Conservation (phyloP, 169 alveolate genomes). For the Haemoproteus tartakovskyi region DNA sequence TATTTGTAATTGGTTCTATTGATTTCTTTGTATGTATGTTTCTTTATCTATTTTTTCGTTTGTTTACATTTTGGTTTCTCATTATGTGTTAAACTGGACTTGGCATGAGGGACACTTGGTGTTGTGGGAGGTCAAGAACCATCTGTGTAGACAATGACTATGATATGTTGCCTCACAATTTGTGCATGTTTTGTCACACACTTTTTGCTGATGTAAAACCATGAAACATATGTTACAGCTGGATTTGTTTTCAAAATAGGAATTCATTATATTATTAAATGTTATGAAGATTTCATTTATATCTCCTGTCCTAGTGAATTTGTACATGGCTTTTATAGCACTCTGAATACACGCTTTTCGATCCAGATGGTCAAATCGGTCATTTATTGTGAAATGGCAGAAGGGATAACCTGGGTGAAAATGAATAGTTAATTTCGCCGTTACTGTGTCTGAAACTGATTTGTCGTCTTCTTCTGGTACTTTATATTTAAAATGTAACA, state of each 20-base stretch:
- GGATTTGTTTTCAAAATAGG: slow-evolving; percentile 35
- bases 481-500: slow-evolving; percentile 20
- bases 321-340: slow-evolving; percentile 56
- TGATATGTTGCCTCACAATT: slow-evolving; percentile 38
- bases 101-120: slow-evolving; percentile 65
- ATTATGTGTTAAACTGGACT: slow-evolving; percentile 20
- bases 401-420: slow-evolving; percentile 48
- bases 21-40: too few relatives aligned
- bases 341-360: slow-evolving; percentile 33
- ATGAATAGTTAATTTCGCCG: slow-evolving; percentile 22
- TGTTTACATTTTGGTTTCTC: too few relatives aligned
- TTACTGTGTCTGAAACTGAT: slow-evolving; percentile 24
- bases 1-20: too few relatives aligned
- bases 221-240: slow-evolving; percentile 53
- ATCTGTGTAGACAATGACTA: slow-evolving; percentile 54
- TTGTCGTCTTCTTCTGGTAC: slow-evolving; percentile 35
- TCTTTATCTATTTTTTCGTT: too few relatives aligned
- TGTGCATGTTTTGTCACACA: slow-evolving; percentile 41
- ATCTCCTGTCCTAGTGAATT: slow-evolving; percentile 36
- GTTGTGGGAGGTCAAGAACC: slow-evolving; percentile 63
- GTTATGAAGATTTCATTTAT: slow-evolving; percentile 46
- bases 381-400: slow-evolving; percentile 29
- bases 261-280: slow-evolving; percentile 43
- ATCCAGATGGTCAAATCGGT: slow-evolving; percentile 24
- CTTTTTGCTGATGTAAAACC: slow-evolving; percentile 24